phyloP scores from a whole-genome alignment of 192 early-diverging fungal genomes.

The Coemansia sp. region DNA sequence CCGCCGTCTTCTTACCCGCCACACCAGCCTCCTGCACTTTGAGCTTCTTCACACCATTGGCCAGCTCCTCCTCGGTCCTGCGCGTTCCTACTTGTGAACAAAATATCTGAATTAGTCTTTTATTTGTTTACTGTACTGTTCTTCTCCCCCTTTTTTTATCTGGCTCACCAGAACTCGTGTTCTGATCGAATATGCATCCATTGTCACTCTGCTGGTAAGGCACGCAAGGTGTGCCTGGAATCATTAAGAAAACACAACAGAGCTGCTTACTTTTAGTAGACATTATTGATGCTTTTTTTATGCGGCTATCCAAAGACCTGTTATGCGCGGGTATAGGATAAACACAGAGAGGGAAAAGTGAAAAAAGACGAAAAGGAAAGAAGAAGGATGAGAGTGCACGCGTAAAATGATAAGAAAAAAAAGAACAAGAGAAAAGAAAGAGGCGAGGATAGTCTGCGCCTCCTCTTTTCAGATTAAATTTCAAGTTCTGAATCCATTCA shows the following conservation, averaged over 20 bases:
- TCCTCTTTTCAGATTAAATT: too few species aligned
- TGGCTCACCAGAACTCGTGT: background rate
- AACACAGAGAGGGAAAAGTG: background rate
- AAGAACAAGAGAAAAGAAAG: conserved; percentile 8
- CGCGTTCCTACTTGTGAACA: conserved; percentile 34
- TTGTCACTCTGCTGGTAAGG: background rate
- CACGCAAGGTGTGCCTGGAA: background rate
- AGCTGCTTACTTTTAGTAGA: conserved; percentile 31
- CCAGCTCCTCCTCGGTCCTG: conserved; percentile 21
- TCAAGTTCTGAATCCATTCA: background rate
- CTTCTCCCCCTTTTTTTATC: background rate
- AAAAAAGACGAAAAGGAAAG: conserved; percentile 1
- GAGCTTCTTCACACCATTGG: conserved; percentile 40
- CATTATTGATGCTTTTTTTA: conserved; percentile 5
- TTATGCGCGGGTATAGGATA: background rate
- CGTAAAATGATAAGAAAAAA: background rate
- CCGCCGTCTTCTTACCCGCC: background rate
- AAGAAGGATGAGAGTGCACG: conserved; percentile 7
- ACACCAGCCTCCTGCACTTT: conserved; percentile 25
- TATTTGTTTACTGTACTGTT: background rate
- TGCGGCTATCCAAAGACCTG: background rate
- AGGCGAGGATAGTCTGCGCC: background rate
- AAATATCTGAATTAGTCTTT: background rate
- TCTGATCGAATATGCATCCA: too few species aligned
- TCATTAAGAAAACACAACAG: background rate